Evolutionary conservation across 495 filamentous ascomycete genomes (phyloP), one percentile per base, ranked within the genome.

Genomic region (Aspergillus biplanus): DNA sequence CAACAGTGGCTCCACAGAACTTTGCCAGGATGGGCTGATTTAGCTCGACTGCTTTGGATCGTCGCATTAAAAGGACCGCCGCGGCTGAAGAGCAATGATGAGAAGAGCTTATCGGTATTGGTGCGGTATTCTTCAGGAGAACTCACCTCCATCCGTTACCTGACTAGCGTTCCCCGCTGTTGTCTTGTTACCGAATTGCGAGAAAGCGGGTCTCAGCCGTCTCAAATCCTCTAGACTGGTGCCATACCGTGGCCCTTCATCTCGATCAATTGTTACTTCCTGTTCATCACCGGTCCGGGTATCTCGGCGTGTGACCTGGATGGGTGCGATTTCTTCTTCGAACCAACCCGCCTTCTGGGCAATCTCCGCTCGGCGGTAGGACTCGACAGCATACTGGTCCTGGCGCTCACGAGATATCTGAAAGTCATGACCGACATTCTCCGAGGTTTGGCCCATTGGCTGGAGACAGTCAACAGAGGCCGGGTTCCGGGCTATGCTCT

Each of bases 371-470:
- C 92, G 87, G 61, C 85, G 84, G 79, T 90, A 97, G 11, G 87
- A 91, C 81, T 96, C 91, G 7, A 90, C 90, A 0, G 95, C 92
- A 74, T 88, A 97, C 59, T 84, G 76, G 73, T 99, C 95, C 73
- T 97, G 92, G 64, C 72, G 71, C 71, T 94, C 88, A 49, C 95
- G 86, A 1, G 86, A 76, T 69, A 99, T 88, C 61, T 88, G 83
- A 71, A 99, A 99, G 79, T 97, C 94, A 56, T 85, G 86, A 52
- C 87, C 92, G n/a, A 99, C 91, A 67, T 99, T 97, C 82, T 99
- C 95, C 12, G 89, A 92, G 0, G 95, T 99, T 86, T 97, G 95
- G 0, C 95, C 95, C 95, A 99, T 99, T 32, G 92, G 88, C 83
- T 94, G 87, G 85, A 92, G 85, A 82, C 92, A 96, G 76, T 99